These are phyloP conservation scores for Zoysia matrella DNA, from an alignment of 202 grass and related monocot species.

Conservation along the genomic window DNA sequence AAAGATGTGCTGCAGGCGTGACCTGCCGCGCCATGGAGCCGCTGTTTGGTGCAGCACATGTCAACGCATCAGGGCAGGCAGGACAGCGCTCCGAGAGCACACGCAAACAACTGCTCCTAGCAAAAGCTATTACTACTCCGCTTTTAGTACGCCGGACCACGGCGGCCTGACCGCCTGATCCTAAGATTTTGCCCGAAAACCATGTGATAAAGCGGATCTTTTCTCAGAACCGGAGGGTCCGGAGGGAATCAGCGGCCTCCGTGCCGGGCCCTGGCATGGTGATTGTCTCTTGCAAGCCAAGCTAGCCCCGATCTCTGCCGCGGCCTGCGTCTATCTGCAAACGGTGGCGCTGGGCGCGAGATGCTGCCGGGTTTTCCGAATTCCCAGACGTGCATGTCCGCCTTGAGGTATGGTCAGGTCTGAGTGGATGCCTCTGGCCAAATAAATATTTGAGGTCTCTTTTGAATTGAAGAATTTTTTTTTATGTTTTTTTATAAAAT, in stretches of 20 bases:
- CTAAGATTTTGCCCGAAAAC: constrained; percentile 40
- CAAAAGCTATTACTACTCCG: constrained; percentile 12
- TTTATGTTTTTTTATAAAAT: no score
- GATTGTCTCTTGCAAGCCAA: constrained; percentile 44
- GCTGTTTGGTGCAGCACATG: constrained; percentile 17
- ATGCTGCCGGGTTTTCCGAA: constrained; percentile 33
- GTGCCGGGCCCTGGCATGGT: not conserved
- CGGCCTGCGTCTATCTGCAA: constrained; percentile 2
- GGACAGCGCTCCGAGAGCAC: constrained; percentile 14
- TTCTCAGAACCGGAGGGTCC: constrained; percentile 1
- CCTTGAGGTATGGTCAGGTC: constrained; percentile 43
- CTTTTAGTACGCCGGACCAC: constrained; percentile 46
- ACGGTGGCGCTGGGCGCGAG: constrained; percentile 18
- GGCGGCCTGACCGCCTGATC: constrained; percentile 30
- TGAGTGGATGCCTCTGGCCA: constrained; percentile 30
- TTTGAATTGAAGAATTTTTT: no score
- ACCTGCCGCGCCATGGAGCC: not conserved
- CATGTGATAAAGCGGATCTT: constrained; percentile 35
- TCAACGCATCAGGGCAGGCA: not conserved
- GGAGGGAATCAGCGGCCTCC: not conserved
- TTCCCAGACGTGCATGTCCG: constrained; percentile 15
- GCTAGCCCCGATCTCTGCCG: constrained; percentile 19
- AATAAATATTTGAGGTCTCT: not conserved
- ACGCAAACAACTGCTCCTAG: constrained; percentile 5
- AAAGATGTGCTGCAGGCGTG: not conserved